A percentile compares a stretch with the other conserved stretches of the same genome.
phyloP scores from a whole-genome alignment of 148 eudicot genomes.

The Amaranthus hypochondriacus region DNA sequence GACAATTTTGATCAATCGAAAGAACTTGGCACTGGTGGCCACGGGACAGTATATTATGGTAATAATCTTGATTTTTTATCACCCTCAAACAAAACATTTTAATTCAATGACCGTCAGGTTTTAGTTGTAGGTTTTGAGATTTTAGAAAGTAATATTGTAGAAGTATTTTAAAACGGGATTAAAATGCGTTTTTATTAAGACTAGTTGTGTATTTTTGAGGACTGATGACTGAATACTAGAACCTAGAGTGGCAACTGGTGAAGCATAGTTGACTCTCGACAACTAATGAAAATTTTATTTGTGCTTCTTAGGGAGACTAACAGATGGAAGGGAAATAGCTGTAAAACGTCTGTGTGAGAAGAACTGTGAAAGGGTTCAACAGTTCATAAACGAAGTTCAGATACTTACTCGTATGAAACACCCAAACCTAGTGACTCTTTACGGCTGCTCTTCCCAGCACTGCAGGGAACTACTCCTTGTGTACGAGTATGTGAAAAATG shows the following conservation, averaged over 20 bases:
- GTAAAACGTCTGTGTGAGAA: slow-evolving; percentile 50
- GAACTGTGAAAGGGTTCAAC: slow-evolving; percentile 37
- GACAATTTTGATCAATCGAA: slow-evolving; percentile 35
- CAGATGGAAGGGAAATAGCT: slow-evolving; percentile 53
- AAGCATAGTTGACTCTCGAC: no score
- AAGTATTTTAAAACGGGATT: no score
- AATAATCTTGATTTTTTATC: background rate
- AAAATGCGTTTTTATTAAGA: no score
- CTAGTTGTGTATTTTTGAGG: no score
- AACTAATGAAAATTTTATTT: no score
- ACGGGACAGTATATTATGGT: slow-evolving; percentile 58
- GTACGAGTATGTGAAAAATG: slow-evolving; percentile 50
- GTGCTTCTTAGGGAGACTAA: slow-evolving; percentile 37
- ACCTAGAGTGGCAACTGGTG: no score
- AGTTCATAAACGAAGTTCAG: slow-evolving; percentile 47
- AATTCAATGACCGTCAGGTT: no score
- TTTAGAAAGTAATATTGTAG: no score
- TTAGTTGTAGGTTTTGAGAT: no score
- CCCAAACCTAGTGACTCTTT: slow-evolving; percentile 45
- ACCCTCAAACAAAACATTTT: background rate
- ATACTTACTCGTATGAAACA: slow-evolving; percentile 44
- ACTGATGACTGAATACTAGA: no score
- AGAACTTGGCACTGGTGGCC: slow-evolving; percentile 60
- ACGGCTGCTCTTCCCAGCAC: slow-evolving; percentile 49
- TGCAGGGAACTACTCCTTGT: slow-evolving; percentile 51